Conservation (phyloP, 2,329 filamentous ascomycete genomes). For the Verticillium dahliae region DNA sequence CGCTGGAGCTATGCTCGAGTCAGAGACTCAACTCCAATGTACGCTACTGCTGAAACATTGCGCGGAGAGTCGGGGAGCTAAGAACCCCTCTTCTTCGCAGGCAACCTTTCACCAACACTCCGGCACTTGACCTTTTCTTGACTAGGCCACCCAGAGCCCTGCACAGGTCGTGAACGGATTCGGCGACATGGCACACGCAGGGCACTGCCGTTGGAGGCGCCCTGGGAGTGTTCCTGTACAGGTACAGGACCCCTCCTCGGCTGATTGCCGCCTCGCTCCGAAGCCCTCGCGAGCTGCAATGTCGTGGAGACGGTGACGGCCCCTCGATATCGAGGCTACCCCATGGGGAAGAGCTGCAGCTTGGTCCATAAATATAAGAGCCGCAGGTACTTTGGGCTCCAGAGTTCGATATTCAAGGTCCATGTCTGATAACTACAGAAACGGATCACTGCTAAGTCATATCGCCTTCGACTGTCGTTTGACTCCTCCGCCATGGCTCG, state of each 20-base stretch:
- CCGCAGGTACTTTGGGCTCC: background rate
- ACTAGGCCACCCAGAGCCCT: background rate
- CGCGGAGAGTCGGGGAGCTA: background rate
- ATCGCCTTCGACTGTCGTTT: background rate
- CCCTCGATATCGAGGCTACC: background rate
- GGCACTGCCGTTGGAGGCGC: slow-evolving; percentile 7
- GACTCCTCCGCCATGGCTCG: slow-evolving; percentile 1
- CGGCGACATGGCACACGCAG: slow-evolving; percentile 14
- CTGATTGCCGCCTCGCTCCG: background rate
- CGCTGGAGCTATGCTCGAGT: background rate
- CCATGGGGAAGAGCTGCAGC: background rate
- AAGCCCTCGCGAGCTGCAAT: background rate
- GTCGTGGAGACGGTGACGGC: background rate
- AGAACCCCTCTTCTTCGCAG: background rate
- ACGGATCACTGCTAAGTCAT: background rate
- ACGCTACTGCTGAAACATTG: too few species aligned
- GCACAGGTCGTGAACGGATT: background rate
- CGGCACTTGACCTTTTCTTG: background rate
- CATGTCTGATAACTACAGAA: background rate
- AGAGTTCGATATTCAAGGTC: background rate
- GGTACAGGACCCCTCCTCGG: background rate
- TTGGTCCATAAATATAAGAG: slow-evolving; percentile 5
- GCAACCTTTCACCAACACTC: background rate
- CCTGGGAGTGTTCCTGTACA: background rate
- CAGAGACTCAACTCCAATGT: background rate